Percentiles rank a stretch among this genome's conserved stretches.
Evolutionary conservation across 352 stramenopile species (phyloP).

Genomic region (Globisporangium polare): DNA sequence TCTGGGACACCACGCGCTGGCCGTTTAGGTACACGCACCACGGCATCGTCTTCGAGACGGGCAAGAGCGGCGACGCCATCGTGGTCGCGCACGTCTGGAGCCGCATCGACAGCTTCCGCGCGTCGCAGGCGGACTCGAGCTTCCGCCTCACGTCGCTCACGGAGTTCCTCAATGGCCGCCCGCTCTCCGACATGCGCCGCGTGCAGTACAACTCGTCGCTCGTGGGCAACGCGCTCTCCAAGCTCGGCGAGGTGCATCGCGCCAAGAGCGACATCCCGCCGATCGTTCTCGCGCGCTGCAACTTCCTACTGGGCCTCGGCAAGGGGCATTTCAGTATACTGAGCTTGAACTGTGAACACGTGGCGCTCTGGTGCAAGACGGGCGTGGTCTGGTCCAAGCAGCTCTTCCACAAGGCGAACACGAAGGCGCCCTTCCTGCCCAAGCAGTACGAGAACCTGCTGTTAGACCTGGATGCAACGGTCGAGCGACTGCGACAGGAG

Average conservation of each 20-base stretch:
- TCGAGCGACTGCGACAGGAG: slow-evolving; percentile 30
- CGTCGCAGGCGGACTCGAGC: slow-evolving; percentile 56
- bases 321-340: slow-evolving; percentile 72
- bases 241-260: slow-evolving; percentile 60
- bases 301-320: slow-evolving; percentile 58
- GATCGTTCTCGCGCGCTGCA: slow-evolving; percentile 66
- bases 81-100: slow-evolving; percentile 71
- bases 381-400: slow-evolving; percentile 76
- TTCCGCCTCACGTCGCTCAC: slow-evolving; percentile 66
- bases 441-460: slow-evolving; percentile 29
- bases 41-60: slow-evolving; percentile 54
- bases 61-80: slow-evolving; percentile 39
- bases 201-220: slow-evolving; percentile 79
- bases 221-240: slow-evolving; percentile 48
- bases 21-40: slow-evolving; percentile 79
- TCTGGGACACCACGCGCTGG: slow-evolving; percentile 77
- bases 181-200: slow-evolving; percentile 54
- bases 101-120: slow-evolving; percentile 46
- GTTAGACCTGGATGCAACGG: slow-evolving; percentile 27
- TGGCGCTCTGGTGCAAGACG: slow-evolving; percentile 74
- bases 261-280: slow-evolving; percentile 55
- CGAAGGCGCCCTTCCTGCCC: slow-evolving; percentile 45
- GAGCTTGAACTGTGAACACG: slow-evolving; percentile 72
- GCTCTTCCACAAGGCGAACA: slow-evolving; percentile 44
- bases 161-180: slow-evolving; percentile 63